phyloP scores from a whole-genome alignment of 2,329 filamentous ascomycete species.

The Verticillium tricorpus region DNA sequence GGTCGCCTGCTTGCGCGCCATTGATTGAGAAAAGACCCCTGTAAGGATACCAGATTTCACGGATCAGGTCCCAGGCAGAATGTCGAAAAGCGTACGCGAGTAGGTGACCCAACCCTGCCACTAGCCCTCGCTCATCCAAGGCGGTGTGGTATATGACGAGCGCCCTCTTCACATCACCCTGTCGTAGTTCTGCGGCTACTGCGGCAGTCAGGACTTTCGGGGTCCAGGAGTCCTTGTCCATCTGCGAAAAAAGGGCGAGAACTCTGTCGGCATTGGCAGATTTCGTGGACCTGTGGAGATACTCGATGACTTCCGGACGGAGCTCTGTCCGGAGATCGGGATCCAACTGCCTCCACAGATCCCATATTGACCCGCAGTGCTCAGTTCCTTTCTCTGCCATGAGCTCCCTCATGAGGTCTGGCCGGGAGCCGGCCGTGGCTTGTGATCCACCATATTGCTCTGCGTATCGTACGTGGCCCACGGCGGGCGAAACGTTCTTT shows the following conservation, averaged over 20 bases:
- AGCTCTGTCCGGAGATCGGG: constrained; percentile 21
- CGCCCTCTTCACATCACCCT: constrained; percentile 33
- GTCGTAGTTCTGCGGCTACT: constrained; percentile 35
- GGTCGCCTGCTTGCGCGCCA: neutral
- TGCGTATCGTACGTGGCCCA: neutral
- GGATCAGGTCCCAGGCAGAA: constrained; percentile 28
- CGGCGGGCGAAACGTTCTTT: neutral
- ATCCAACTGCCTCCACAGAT: constrained; percentile 33
- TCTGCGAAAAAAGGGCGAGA: constrained; percentile 36
- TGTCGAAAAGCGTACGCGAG: constrained; percentile 34
- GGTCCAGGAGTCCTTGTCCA: constrained; percentile 33
- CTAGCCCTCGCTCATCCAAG: constrained; percentile 25
- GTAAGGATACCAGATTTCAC: neutral
- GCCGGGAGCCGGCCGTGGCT: constrained; percentile 5
- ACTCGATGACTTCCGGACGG: constrained; percentile 29
- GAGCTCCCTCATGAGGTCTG: constrained; percentile 15
- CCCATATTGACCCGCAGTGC: constrained; percentile 38
- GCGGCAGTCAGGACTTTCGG: constrained; percentile 32
- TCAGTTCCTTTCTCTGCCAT: constrained; percentile 18
- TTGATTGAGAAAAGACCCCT: neutral
- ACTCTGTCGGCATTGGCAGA: constrained; percentile 40
- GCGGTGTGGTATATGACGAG: constrained; percentile 34
- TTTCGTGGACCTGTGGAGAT: constrained; percentile 38
- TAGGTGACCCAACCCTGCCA: constrained; percentile 38
- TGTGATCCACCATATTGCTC: neutral